Base-by-base conservation (phyloP, 2,329 filamentous ascomycete species). In the Aquanectria penicillioides region DNA sequence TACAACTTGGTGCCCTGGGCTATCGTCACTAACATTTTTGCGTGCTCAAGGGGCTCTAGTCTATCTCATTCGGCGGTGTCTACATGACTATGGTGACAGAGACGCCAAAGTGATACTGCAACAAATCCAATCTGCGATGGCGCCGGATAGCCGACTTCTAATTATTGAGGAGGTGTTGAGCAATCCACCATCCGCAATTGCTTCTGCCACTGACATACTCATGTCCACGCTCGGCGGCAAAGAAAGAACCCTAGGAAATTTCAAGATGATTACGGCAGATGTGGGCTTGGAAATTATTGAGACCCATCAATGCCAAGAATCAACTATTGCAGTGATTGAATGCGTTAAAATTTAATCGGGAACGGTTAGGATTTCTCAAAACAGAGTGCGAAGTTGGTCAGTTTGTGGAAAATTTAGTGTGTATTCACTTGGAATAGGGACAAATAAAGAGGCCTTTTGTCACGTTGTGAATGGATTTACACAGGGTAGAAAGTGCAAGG, bases 81-180 rank as follows among this genome's bases (percentile, higher is more conserved):
- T 56, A 8, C 52, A 56, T 29, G 52, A 56, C 11, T 56, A 56
- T 13, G 44, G 52, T 3, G 52, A 56, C n/a, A 37, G 28, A 2
- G 52, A 43, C 12, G 28, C 43, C 20, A 33, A 33, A 23, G 15
- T 28, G 15, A 56, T 56, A 0, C 20, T 56, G 17, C 22, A 49
- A 23, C 44, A 49, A 23, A 11, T 49, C 10, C 33, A 31, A 6
- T 13, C 17, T 28, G 52, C 52, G 4, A 56, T 56, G 52, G 23
- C 29, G 2, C 6, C 12, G 9, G 52, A 56, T 17, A 56, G 52
- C 37, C 46, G 38, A n/a, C 5, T 56, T 4, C 36, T 56, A 5
- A 56, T 56, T 7, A 44, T 56, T 0, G 52, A 56, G 13, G 43
- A 56, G 15, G 17, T 49, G n/a, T 11, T 56, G n/a, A 11, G 13